Evolutionary conservation across 2,329 filamentous ascomycete species (phyloP).

Genomic region (Penicillium paneum): DNA sequence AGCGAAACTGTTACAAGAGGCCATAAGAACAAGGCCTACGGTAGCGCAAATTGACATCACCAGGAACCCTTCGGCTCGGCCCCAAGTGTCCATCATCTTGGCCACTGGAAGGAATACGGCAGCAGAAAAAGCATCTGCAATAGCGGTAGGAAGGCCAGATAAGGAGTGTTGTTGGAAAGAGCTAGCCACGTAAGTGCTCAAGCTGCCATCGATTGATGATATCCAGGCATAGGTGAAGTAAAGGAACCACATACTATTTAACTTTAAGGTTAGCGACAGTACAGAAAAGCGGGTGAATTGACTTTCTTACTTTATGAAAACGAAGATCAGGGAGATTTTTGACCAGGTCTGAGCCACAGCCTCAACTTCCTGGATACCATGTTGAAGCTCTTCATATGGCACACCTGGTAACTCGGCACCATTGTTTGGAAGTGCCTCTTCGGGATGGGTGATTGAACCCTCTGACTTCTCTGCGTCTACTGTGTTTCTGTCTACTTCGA

Average conservation of each 20-base stretch:
- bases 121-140: constrained; percentile 51
- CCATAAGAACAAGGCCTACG: constrained; percentile 58
- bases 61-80: constrained; percentile 57
- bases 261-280: neutral
- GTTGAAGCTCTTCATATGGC: constrained; percentile 25
- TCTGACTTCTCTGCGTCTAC: neutral
- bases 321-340: constrained; percentile 24
- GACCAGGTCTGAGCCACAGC: constrained; percentile 48
- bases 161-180: constrained; percentile 17
- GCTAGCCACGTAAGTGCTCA: constrained; percentile 19
- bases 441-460: neutral
- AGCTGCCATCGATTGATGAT: constrained; percentile 12
- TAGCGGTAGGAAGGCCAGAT: constrained; percentile 36
- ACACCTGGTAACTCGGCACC: constrained; percentile 6
- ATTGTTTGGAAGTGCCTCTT: constrained; percentile 7
- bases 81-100: constrained; percentile 62
- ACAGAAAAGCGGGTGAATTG: neutral
- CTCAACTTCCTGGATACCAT: constrained; percentile 49
- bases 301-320: constrained; percentile 22
- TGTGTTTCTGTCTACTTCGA: neutral
- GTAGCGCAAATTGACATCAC: constrained; percentile 49
- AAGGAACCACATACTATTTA: constrained; percentile 21
- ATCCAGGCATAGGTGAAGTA: constrained; percentile 22
- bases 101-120: constrained; percentile 59
- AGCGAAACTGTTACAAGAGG: constrained; percentile 56